Conservation (phyloP, 2,329 filamentous ascomycete genomes). For the Pseudonectria foliicola region DNA sequence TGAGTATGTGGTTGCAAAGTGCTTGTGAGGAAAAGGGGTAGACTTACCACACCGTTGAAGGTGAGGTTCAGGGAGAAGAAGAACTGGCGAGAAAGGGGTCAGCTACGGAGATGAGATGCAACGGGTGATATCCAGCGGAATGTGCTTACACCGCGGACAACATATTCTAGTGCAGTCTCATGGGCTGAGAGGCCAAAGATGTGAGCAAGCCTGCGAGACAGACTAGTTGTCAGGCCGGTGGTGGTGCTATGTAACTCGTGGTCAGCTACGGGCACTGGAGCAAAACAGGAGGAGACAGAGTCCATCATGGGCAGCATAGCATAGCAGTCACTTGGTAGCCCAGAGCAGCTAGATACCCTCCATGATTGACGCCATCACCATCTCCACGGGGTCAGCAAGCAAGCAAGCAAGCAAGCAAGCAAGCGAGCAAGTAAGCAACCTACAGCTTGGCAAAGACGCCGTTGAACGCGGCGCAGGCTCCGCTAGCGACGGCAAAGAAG, state of each 20-base stretch:
- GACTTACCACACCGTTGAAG: slow-evolving; percentile 62
- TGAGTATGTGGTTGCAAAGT: slow-evolving; percentile 2
- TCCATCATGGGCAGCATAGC: too few relatives aligned
- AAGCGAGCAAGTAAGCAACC: slow-evolving; percentile 22
- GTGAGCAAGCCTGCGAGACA: slow-evolving; percentile 39
- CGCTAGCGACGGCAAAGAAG: slow-evolving; percentile 63
- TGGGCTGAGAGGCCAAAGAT: slow-evolving; percentile 35
- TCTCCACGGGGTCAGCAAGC: not conserved
- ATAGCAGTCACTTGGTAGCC: too few relatives aligned
- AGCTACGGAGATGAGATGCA: slow-evolving; percentile 3
- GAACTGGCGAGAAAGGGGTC: slow-evolving; percentile 34
- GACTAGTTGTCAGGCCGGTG: slow-evolving; percentile 43
- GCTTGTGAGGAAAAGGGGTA: not conserved
- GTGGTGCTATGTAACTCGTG: slow-evolving; percentile 39
- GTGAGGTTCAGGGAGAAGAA: slow-evolving; percentile 70
- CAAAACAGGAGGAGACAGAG: too few relatives aligned
- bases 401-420: not conserved
- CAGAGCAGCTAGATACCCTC: not conserved
- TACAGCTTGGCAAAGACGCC: slow-evolving; percentile 79
- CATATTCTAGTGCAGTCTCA: slow-evolving; percentile 39
- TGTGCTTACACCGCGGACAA: slow-evolving; percentile 41
- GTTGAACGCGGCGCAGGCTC: slow-evolving; percentile 72
- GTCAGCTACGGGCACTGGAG: not conserved
- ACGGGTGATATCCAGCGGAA: not conserved
- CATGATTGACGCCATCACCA: slow-evolving; percentile 2